phyloP scores from a whole-genome alignment of 257 asterid genomes.

The Osmanthus fragrans region DNA sequence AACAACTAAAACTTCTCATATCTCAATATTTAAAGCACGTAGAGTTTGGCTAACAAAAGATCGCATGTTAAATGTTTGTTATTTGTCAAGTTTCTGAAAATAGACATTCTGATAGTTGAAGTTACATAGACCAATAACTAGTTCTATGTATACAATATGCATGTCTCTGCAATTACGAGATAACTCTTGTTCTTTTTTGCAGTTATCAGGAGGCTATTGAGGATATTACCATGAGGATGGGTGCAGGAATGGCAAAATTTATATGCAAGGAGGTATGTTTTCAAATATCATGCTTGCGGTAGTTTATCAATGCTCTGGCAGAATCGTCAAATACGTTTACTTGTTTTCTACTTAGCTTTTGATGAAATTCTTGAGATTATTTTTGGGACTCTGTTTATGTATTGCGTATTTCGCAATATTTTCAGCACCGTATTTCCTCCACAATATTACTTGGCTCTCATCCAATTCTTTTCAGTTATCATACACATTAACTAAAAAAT shows the following conservation, averaged over 20 bases:
- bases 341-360: constrained; percentile 13
- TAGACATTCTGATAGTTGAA: not conserved
- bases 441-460: not conserved
- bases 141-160: not conserved
- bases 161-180: not conserved
- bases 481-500: not conserved
- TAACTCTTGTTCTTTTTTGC: constrained; percentile 27
- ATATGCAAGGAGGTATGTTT: constrained; percentile 88
- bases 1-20: not conserved
- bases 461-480: not conserved
- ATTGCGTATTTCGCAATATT: constrained; percentile 18
- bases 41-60: not conserved
- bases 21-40: not conserved
- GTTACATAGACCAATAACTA: constrained; percentile 16
- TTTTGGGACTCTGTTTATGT: not conserved
- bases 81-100: constrained; percentile 7
- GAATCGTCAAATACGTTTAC: constrained; percentile 7
- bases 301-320: constrained; percentile 12
- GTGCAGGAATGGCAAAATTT: constrained; percentile 99
- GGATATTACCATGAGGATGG: constrained; percentile 98
- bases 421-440: not conserved
- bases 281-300: constrained; percentile 14
- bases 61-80: not conserved
- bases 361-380: constrained; percentile 13
- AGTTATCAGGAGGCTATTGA: constrained; percentile 96